Conservation (phyloP, 2,329 filamentous ascomycete genomes). For the Cercospora beticola region DNA sequence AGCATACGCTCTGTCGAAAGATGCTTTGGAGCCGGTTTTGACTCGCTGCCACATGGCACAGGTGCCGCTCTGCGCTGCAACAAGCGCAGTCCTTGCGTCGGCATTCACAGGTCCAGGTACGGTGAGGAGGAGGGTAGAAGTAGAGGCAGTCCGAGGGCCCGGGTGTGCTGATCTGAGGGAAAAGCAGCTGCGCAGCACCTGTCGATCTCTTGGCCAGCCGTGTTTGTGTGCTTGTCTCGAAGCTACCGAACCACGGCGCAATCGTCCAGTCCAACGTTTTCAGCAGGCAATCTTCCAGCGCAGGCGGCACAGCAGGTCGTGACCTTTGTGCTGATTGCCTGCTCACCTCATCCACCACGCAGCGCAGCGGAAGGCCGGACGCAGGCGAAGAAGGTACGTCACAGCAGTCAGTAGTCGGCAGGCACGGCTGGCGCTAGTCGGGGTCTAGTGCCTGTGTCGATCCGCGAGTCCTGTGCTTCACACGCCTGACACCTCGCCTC, state of each 20-base stretch:
- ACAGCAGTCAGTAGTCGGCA: not conserved
- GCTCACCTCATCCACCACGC: not conserved
- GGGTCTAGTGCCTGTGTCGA: not conserved
- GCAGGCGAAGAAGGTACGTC: not conserved
- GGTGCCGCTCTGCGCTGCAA: not conserved
- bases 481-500: not conserved
- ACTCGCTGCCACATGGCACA: conserved; percentile 53
- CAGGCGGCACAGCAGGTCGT: not conserved
- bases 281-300: not conserved
- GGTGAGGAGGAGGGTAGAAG: not conserved
- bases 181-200: not conserved
- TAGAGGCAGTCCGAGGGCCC: not conserved
- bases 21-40: conserved; percentile 59
- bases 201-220: conserved; percentile 3
- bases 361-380: conserved; percentile 9
- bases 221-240: conserved; percentile 1
- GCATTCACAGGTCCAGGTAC: not conserved
- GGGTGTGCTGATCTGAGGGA: not conserved
- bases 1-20: conserved; percentile 72
- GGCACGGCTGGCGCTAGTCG: not conserved
- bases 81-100: not conserved
- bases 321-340: not conserved
- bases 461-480: not conserved
- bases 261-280: not conserved
- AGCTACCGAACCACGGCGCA: not conserved